A percentile compares a stretch with the other conserved stretches of the same genome.
Evolutionary conservation across 106 monocot genomes (phyloP).

Genomic region (Ottelia alismoides): DNA sequence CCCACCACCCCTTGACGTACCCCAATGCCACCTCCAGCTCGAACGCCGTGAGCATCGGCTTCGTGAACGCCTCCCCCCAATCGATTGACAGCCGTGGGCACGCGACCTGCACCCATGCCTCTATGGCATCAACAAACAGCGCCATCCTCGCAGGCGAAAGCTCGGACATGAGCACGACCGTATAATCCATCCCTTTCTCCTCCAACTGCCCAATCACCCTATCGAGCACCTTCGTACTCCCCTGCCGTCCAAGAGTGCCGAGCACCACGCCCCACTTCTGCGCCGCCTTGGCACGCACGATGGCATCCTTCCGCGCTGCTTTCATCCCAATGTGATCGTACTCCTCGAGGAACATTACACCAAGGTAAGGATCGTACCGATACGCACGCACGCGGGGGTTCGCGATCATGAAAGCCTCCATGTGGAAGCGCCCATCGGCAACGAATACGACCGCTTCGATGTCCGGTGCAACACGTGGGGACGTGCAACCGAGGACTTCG

Average conservation of each 20-base stretch:
- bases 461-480: constrained; percentile 32
- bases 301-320: constrained; percentile 51
- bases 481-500: constrained; percentile 89
- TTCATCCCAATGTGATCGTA: constrained; percentile 91
- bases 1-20: constrained; percentile 85
- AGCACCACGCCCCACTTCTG: constrained; percentile 77
- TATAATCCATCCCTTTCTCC: constrained; percentile 65
- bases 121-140: constrained; percentile 74
- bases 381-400: constrained; percentile 66
- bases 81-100: constrained; percentile 94
- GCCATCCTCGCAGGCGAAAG: constrained; percentile 66
- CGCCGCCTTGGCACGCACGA: constrained; percentile 48
- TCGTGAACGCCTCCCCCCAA: constrained; percentile 93
- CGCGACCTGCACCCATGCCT: constrained; percentile 99
- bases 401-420: constrained; percentile 99
- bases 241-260: constrained; percentile 92
- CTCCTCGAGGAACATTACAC: constrained; percentile 59
- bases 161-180: constrained; percentile 94
- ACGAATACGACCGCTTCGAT: constrained; percentile 63
- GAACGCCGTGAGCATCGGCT: constrained; percentile 81
- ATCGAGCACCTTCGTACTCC: constrained; percentile 64
- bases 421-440: constrained; percentile 89
- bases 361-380: constrained; percentile 78
- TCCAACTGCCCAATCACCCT: constrained; percentile 64
- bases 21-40: constrained; percentile 90